Base-by-base conservation (phyloP, 768 basidiomycete species). In the Dendrothele bispora region DNA sequence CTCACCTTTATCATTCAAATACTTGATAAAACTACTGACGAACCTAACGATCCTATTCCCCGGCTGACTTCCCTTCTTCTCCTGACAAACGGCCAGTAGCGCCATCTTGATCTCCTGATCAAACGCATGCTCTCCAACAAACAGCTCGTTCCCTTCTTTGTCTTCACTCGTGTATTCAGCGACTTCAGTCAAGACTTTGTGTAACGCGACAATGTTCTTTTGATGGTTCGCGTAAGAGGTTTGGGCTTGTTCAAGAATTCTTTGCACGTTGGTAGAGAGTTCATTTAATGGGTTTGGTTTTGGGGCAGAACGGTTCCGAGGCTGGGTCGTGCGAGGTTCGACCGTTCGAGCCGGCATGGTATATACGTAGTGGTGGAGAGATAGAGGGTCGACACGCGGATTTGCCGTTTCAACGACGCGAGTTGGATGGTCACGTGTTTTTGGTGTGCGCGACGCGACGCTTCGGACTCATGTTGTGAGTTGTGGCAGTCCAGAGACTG, bases 41-140 rank as follows among this genome's bases (percentile, higher is more conserved):
- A 97, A 97, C 70, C 87, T 93, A 64, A 91, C 70, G 21, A 86
- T 70, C 30, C 86, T 69, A 63, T 97, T 94, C 0, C 84, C 94
- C 11, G 82, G 78, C 0, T 71, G 57, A 1, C 79, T 77, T 7
- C 93, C 94, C 64, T 93, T 95, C 74, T 94, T 97, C 30, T 89
- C 60, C 3, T 78, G 72, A 8, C 95, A 58, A 5, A 84, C 73
- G 43, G 80, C 73, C 34, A 73, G 71, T 4, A 94, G 62, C 69
- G 85, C 71, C 11, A 74, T 67, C 3, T 82, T 64, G 40, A 95
- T 83, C 0, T 68, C 64, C 7, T 84, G 79, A 44, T 86, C 80
- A 61, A 98, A 98, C 2, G 75, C 72, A 54, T 74, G 77, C 65
- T 95, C 94, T 6, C 94, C 95, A 1, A 75, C 72, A 15, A 88